Percentiles rank a stretch among this genome's conserved stretches.
phyloP scores from a whole-genome alignment of 345 rosid genomes.

The Laguncularia racemosa region DNA sequence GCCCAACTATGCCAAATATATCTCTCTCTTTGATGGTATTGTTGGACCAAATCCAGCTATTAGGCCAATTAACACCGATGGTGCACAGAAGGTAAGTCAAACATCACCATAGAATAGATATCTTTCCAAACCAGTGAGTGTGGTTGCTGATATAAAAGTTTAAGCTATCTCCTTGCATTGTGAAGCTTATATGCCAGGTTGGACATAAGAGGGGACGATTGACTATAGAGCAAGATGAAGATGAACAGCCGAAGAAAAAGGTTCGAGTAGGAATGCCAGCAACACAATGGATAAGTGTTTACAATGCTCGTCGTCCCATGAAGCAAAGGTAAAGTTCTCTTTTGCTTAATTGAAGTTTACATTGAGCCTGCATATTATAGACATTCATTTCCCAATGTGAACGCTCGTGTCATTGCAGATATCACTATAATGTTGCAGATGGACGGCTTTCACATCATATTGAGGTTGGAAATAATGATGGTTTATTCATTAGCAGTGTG shows the following conservation, averaged over 20 bases:
- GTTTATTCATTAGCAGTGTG: constrained; percentile 81
- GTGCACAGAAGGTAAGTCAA: constrained; percentile 77
- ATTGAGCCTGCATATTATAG: constrained; percentile 6
- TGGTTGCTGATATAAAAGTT: neutral
- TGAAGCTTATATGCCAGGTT: constrained; percentile 85
- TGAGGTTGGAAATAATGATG: constrained; percentile 85
- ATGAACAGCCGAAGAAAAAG: constrained; percentile 91
- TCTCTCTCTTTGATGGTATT: constrained; percentile 89
- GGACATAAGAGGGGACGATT: constrained; percentile 94
- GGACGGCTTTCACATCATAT: constrained; percentile 71
- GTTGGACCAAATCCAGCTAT: constrained; percentile 91
- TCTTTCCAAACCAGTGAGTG: too few species aligned
- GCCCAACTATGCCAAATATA: constrained; percentile 85
- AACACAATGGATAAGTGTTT: constrained; percentile 94
- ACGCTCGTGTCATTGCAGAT: constrained; percentile 35
- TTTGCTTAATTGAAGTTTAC: neutral
- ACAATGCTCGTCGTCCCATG: constrained; percentile 96
- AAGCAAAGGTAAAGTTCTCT: constrained; percentile 60
- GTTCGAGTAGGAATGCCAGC: constrained; percentile 98
- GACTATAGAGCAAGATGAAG: constrained; percentile 83
- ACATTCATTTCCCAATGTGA: constrained; percentile 6
- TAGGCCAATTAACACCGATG: constrained; percentile 94
- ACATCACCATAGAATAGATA: neutral
- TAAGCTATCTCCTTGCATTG: constrained; percentile 12
- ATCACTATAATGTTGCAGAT: constrained; percentile 93